Evolutionary conservation across 1,284 basidiomycete species (phyloP).

Genomic region (Hortiboletus rubellus): DNA sequence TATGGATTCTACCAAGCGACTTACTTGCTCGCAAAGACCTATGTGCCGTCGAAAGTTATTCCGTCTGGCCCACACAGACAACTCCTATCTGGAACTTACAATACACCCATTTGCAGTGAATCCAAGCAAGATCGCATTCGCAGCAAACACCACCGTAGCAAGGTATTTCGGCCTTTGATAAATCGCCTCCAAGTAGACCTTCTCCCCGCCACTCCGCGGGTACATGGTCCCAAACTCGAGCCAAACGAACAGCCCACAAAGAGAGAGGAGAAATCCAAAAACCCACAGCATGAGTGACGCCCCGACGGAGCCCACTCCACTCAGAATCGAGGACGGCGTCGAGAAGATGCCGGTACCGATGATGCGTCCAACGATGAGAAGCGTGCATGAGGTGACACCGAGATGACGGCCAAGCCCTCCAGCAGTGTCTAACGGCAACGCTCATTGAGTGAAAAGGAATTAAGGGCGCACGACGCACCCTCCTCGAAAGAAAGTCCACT

Average conservation of each 20-base stretch:
- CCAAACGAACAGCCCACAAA: conserved; percentile 55
- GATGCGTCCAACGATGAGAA: conserved; percentile 51
- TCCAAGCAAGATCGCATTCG: conserved; percentile 49
- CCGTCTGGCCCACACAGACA: background rate
- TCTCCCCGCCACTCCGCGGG: conserved; percentile 56
- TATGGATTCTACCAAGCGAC: background rate
- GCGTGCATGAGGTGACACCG: conserved; percentile 50
- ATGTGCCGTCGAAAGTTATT: background rate
- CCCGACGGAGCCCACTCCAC: conserved; percentile 50
- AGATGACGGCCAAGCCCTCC: conserved; percentile 55
- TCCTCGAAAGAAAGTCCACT: conserved; percentile 32
- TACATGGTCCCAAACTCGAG: conserved; percentile 57
- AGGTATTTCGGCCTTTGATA: conserved; percentile 49
- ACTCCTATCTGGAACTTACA: conserved; percentile 33
- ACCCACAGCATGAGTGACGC: conserved; percentile 59
- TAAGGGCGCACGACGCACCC: conserved; percentile 15
- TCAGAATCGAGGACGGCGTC: conserved; percentile 57
- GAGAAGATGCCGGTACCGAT: conserved; percentile 68
- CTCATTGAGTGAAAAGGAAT: background rate
- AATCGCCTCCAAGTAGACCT: conserved; percentile 53
- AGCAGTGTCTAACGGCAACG: conserved; percentile 36
- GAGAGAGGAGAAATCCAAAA: conserved; percentile 52
- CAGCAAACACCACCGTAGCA: conserved; percentile 48
- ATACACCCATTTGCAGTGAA: conserved; percentile 60
- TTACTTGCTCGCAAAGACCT: conserved; percentile 44